phyloP scores from a whole-genome alignment of 495 filamentous ascomycete species.

The Penicillium canescens region DNA sequence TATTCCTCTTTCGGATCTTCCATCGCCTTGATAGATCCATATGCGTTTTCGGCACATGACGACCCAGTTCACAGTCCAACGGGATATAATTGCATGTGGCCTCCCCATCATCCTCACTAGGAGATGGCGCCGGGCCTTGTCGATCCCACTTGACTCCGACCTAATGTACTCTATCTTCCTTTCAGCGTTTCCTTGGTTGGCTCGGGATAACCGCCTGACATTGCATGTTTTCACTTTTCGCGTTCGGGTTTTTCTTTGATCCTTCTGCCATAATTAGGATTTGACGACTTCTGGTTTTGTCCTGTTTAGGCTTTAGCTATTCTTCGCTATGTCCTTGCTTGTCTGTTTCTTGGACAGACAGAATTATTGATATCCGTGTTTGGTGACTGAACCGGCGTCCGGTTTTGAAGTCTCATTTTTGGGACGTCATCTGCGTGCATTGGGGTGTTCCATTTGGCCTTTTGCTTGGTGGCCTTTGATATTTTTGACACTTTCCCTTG shows the following conservation, averaged over 20 bases:
- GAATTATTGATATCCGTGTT: constrained; percentile 45
- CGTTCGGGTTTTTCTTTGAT: constrained; percentile 8
- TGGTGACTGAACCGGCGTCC: constrained; percentile 43
- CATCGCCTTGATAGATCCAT: constrained; percentile 15
- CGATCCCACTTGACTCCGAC: constrained; percentile 20
- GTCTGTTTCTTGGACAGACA: constrained; percentile 18
- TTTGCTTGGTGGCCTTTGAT: constrained; percentile 15
- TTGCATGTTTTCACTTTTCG: constrained; percentile 15
- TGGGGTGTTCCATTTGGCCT: constrained; percentile 15
- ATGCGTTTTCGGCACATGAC: constrained; percentile 23
- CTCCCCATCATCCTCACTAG: constrained; percentile 1
- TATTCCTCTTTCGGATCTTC: constrained; percentile 29
- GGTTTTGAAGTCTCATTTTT: constrained; percentile 24
- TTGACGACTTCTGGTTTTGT: constrained; percentile 28
- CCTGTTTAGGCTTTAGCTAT: constrained; percentile 14
- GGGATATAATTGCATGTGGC: constrained; percentile 21
- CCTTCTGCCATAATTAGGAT: constrained; percentile 18
- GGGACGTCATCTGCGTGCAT: constrained; percentile 27
- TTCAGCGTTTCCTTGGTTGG: constrained; percentile 34
- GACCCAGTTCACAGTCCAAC: constrained; percentile 17
- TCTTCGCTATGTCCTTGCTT: constrained; percentile 14
- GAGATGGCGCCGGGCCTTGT: constrained; percentile 11
- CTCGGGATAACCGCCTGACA: constrained; percentile 23
- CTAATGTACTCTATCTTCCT: constrained; percentile 38
- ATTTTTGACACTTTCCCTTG: constrained; percentile 17